Evolutionary conservation across 2,329 filamentous ascomycete genomes (phyloP).

Genomic region (Ambrosiella cleistominuta): DNA sequence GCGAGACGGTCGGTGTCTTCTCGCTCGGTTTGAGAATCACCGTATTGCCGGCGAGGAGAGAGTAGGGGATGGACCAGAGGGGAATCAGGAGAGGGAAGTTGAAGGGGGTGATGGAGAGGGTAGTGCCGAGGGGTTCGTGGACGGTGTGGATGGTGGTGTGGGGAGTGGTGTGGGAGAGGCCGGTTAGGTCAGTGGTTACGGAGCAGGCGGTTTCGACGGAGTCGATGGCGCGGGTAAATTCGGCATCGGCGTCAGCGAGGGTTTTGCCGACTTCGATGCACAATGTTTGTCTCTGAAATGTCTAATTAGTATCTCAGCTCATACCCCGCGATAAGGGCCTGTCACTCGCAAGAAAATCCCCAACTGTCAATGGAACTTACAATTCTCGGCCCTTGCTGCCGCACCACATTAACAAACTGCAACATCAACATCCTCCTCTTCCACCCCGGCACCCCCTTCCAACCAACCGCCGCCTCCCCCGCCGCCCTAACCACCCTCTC

Average conservation of each 20-base stretch:
- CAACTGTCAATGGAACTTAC: slow-evolving; percentile 5
- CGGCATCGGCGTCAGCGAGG: slow-evolving; percentile 14
- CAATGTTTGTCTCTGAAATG: slow-evolving; percentile 3
- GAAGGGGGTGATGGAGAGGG: slow-evolving; percentile 39
- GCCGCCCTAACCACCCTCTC: slow-evolving; percentile 13
- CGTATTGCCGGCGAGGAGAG: slow-evolving; percentile 30
- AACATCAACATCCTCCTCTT: slow-evolving; percentile 7
- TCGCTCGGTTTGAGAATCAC: slow-evolving; percentile 36
- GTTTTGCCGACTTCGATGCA: slow-evolving; percentile 16
- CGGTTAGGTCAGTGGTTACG: neutral
- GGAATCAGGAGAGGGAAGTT: slow-evolving; percentile 32
- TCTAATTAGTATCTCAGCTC: neutral
- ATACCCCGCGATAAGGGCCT: too few species aligned
- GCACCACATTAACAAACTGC: neutral
- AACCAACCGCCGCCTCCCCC: slow-evolving; percentile 9
- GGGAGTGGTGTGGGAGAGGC: neutral
- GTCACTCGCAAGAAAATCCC: neutral
- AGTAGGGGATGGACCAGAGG: slow-evolving; percentile 29
- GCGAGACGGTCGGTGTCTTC: slow-evolving; percentile 30
- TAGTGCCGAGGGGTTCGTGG: slow-evolving; percentile 30
- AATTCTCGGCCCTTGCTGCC: slow-evolving; percentile 8
- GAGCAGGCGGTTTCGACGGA: slow-evolving; percentile 14
- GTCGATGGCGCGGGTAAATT: slow-evolving; percentile 15
- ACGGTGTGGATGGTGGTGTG: slow-evolving; percentile 10
- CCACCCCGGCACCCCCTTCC: slow-evolving; percentile 4